A percentile compares a stretch with the other conserved stretches of the same genome.
These are phyloP conservation scores for Colletotrichum neosansevieriae DNA, from an alignment of 2,329 filamentous ascomycete species.

Conservation along the genomic window DNA sequence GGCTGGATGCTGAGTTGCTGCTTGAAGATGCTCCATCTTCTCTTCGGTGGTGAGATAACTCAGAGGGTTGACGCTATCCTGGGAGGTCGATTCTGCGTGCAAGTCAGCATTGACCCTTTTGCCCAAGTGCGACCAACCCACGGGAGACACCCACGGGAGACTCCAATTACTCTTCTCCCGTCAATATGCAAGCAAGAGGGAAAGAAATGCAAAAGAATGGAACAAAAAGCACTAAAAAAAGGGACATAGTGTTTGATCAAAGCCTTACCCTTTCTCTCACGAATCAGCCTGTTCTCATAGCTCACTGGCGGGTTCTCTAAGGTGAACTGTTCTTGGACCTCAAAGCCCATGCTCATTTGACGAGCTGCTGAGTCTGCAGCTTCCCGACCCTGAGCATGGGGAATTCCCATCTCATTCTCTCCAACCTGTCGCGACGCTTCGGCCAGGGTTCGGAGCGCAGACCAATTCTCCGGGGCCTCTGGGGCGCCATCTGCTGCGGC, in stretches of 20 bases:
- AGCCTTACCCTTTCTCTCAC: slow-evolving; percentile 54
- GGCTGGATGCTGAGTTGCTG: slow-evolving; percentile 52
- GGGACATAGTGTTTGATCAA: background rate
- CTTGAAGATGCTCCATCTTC: slow-evolving; percentile 60
- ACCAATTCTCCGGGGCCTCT: slow-evolving; percentile 71
- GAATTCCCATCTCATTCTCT: slow-evolving; percentile 37
- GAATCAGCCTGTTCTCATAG: slow-evolving; percentile 56
- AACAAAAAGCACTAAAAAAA: background rate
- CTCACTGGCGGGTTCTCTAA: slow-evolving; percentile 66
- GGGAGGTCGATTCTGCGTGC: slow-evolving; percentile 37
- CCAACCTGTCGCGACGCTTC: slow-evolving; percentile 86
- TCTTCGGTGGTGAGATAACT: slow-evolving; percentile 57
- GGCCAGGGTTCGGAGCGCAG: slow-evolving; percentile 85
- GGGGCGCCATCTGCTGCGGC: slow-evolving; percentile 36
- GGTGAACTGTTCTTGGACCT: slow-evolving; percentile 70
- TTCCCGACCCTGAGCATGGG: slow-evolving; percentile 24
- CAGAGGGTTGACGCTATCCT: slow-evolving; percentile 34
- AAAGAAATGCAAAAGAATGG: background rate
- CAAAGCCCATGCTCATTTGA: slow-evolving; percentile 52
- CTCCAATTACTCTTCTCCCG: background rate
- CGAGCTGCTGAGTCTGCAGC: slow-evolving; percentile 43
- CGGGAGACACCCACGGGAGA: background rate
- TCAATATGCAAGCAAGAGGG: background rate
- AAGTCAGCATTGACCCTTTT: slow-evolving; percentile 6
- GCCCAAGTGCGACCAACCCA: background rate